phyloP scores from a whole-genome alignment of 2,329 filamentous ascomycete genomes.

The Boeremia exigua region DNA sequence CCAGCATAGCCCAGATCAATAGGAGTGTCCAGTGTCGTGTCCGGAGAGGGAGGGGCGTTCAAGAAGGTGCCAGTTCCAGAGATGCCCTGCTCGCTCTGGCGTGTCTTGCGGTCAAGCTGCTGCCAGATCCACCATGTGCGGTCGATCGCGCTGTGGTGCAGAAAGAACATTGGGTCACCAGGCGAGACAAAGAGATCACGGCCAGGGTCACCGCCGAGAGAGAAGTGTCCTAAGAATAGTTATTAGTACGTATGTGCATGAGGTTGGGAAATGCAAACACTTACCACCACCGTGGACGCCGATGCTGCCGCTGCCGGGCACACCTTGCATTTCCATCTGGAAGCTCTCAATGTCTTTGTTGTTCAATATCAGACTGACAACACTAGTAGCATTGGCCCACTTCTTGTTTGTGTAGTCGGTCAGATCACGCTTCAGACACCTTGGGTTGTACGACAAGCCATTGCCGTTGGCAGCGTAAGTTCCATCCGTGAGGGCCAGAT shows the following conservation, averaged over 20 bases:
- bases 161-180: slow-evolving; percentile 52
- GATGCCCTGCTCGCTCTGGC: slow-evolving; percentile 42
- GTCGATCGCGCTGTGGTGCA: slow-evolving; percentile 56
- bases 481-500: slow-evolving; percentile 21
- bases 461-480: slow-evolving; percentile 36
- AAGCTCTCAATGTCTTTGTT: slow-evolving; percentile 35
- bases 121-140: slow-evolving; percentile 51
- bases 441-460: slow-evolving; percentile 24
- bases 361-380: slow-evolving; percentile 32
- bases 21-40: slow-evolving; percentile 54
- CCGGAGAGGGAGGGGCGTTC: slow-evolving; percentile 50
- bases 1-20: slow-evolving; percentile 50
- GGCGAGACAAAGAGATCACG: slow-evolving; percentile 37
- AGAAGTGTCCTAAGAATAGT: slow-evolving; percentile 53
- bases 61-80: slow-evolving; percentile 55
- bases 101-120: slow-evolving; percentile 49
- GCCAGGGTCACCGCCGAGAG: slow-evolving; percentile 52
- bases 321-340: slow-evolving; percentile 41
- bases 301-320: slow-evolving; percentile 30
- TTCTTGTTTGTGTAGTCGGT: slow-evolving; percentile 32
- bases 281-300: slow-evolving; percentile 39
- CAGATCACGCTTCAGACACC: slow-evolving; percentile 37
- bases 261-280: slow-evolving; percentile 15
- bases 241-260: slow-evolving; percentile 48
- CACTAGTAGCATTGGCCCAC: slow-evolving; percentile 29